Conservation (phyloP, 2,329 filamentous ascomycete genomes). For the Penicillium griseofulvum region DNA sequence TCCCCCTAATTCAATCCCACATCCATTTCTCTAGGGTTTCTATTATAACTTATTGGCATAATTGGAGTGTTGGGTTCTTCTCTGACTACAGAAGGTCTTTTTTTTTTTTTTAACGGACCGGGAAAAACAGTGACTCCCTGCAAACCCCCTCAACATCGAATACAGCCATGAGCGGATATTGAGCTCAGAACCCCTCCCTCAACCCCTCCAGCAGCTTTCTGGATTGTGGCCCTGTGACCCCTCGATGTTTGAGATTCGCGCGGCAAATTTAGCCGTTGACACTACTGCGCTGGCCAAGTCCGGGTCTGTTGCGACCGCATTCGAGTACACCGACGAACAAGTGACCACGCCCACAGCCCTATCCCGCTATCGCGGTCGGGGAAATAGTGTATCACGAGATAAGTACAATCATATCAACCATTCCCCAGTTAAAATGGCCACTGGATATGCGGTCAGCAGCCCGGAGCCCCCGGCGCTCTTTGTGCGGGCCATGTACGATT, state of each 20-base stretch:
- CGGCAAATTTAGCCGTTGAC: slow-evolving; percentile 35
- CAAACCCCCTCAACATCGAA: slow-evolving; percentile 13
- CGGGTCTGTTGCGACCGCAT: slow-evolving; percentile 40
- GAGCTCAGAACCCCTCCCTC: slow-evolving; percentile 6
- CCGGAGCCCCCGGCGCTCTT: slow-evolving; percentile 62
- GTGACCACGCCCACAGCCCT: slow-evolving; percentile 30
- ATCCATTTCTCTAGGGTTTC: slow-evolving; percentile 2
- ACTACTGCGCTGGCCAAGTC: slow-evolving; percentile 36
- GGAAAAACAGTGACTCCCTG: slow-evolving; percentile 16
- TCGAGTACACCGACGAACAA: slow-evolving; percentile 45
- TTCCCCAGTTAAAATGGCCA: slow-evolving; percentile 32
- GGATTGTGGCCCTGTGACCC: slow-evolving; percentile 7
- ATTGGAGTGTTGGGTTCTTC: neutral
- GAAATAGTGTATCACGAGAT: slow-evolving; percentile 28
- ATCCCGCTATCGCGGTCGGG: slow-evolving; percentile 32
- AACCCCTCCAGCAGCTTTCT: slow-evolving; percentile 5
- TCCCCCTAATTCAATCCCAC: slow-evolving; percentile 10
- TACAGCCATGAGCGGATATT: slow-evolving; percentile 24
- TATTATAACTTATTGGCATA: slow-evolving; percentile 1
- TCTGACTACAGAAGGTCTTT: neutral
- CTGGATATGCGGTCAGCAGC: slow-evolving; percentile 35
- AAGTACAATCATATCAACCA: slow-evolving; percentile 17
- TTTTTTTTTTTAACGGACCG: neutral
- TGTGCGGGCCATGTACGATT: slow-evolving; percentile 94
- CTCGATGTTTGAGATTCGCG: slow-evolving; percentile 37